Evolutionary conservation across 1,139 yeast genomes (phyloP).

Genomic region (Debaryomycetaceae sp.): DNA sequence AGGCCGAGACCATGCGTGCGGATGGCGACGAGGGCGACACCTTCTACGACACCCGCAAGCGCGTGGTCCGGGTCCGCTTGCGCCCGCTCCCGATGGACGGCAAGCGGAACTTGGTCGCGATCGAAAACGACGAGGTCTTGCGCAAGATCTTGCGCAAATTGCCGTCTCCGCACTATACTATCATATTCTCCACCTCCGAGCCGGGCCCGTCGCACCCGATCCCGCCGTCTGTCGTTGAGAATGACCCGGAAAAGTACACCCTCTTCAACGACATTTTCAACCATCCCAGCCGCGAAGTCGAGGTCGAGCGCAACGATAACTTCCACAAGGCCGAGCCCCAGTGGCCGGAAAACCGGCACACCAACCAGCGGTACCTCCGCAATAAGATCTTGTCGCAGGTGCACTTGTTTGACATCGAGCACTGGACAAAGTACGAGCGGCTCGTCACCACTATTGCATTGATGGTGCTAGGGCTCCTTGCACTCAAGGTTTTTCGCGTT

Average conservation of each 20-base stretch:
- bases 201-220: slow-evolving; percentile 18
- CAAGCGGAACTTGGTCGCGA: slow-evolving; percentile 13
- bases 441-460: slow-evolving; percentile 24
- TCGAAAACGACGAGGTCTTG: slow-evolving; percentile 40
- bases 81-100: slow-evolving; percentile 32
- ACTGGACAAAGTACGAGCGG: slow-evolving; percentile 31
- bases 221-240: slow-evolving; percentile 17
- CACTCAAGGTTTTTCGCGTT: slow-evolving; percentile 7
- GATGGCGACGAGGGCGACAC: slow-evolving; percentile 26
- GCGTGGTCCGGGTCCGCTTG: slow-evolving; percentile 49
- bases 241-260: slow-evolving; percentile 23
- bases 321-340: slow-evolving; percentile 25
- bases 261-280: slow-evolving; percentile 38
- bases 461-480: slow-evolving; percentile 14
- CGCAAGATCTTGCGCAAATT: slow-evolving; percentile 44
- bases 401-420: slow-evolving; percentile 26
- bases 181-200: slow-evolving; percentile 36
- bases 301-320: slow-evolving; percentile 45
- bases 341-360: slow-evolving; percentile 19
- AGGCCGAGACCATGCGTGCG: slow-evolving; percentile 31
- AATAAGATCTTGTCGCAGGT: slow-evolving; percentile 25
- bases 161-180: slow-evolving; percentile 57
- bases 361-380: slow-evolving; percentile 20
- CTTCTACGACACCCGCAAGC: slow-evolving; percentile 48
- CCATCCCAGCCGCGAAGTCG: slow-evolving; percentile 34